Conservation (phyloP, 2,329 filamentous ascomycete species). For the Talaromyces sp. region DNA sequence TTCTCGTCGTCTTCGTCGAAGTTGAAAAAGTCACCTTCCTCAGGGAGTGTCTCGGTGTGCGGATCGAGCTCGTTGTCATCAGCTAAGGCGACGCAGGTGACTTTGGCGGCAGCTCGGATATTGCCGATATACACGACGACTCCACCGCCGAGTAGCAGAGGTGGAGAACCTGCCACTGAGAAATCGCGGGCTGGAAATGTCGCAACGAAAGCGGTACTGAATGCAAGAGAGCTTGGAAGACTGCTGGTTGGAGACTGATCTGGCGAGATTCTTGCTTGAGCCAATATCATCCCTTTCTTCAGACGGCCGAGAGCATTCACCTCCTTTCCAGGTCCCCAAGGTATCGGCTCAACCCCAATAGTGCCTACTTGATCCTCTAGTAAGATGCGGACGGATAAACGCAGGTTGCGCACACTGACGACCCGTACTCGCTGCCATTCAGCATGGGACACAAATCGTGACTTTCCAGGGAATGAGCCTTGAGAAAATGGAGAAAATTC, state of each 20-base stretch:
- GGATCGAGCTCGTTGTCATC: constrained; percentile 30
- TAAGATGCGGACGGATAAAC: constrained; percentile 74
- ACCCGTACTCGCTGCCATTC: constrained; percentile 81
- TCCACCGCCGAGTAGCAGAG: constrained; percentile 53
- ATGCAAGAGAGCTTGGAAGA: constrained; percentile 25
- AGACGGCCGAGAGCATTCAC: constrained; percentile 40
- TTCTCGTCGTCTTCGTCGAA: constrained; percentile 38
- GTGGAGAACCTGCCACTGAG: constrained; percentile 41
- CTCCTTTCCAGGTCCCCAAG: constrained; percentile 22
- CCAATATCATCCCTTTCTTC: constrained; percentile 79
- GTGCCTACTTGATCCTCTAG: constrained; percentile 83
- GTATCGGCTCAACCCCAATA: constrained; percentile 63
- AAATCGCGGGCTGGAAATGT: constrained; percentile 63
- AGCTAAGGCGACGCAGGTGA: constrained; percentile 55
- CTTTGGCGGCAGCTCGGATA: constrained; percentile 74
- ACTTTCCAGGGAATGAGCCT: constrained; percentile 37
- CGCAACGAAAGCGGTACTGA: constrained; percentile 67
- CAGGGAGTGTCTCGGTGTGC: constrained; percentile 25
- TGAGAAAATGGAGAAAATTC: constrained; percentile 33
- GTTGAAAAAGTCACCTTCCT: constrained; percentile 42
- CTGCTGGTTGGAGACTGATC: constrained; percentile 40
- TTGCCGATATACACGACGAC: constrained; percentile 82
- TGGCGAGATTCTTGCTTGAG: constrained; percentile 25
- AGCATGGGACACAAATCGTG: constrained; percentile 54
- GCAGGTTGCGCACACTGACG: constrained; percentile 81